A percentile compares a stretch with the other conserved stretches of the same genome.
Evolutionary conservation across 768 basidiomycete species (phyloP).

Genomic region (Phanerodontia chrysosporium): DNA sequence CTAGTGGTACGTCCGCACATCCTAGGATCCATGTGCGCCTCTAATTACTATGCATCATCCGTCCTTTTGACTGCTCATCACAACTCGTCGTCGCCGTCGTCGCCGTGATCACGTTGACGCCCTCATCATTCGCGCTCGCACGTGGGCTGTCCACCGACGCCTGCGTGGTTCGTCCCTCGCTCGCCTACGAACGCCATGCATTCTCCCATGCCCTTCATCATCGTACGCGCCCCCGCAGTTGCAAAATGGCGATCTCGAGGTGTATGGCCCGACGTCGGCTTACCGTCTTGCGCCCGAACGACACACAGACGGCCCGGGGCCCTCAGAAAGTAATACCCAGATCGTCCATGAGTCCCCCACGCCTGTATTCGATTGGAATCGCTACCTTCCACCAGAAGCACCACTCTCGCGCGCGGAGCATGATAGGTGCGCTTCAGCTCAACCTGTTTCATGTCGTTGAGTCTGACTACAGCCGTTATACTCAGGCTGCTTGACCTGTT

Average conservation of each 20-base stretch:
- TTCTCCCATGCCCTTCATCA: background rate
- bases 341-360: background rate
- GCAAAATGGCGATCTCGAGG: constrained; percentile 23
- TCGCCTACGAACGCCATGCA: too few relatives aligned
- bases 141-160: too few relatives aligned
- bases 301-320: background rate
- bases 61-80: background rate
- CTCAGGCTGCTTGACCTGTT: constrained; percentile 34
- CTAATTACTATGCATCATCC: background rate
- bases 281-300: constrained; percentile 27
- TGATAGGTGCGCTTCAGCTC: constrained; percentile 17
- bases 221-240: constrained; percentile 12
- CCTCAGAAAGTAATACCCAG: background rate
- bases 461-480: too few relatives aligned
- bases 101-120: too few relatives aligned
- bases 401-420: constrained; percentile 27
- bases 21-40: background rate
- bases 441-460: too few relatives aligned
- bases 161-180: too few relatives aligned
- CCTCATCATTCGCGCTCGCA: too few relatives aligned
- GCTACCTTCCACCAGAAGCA: constrained; percentile 27
- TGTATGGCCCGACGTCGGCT: constrained; percentile 28
- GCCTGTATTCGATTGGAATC: constrained; percentile 26
- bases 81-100: too few relatives aligned
- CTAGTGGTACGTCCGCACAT: constrained; percentile 16